A percentile compares a stretch with the other conserved stretches of the same genome.
phyloP scores from a whole-genome alignment of 225 moss, liverwort and hornwort species.

The Ulota crispa region DNA sequence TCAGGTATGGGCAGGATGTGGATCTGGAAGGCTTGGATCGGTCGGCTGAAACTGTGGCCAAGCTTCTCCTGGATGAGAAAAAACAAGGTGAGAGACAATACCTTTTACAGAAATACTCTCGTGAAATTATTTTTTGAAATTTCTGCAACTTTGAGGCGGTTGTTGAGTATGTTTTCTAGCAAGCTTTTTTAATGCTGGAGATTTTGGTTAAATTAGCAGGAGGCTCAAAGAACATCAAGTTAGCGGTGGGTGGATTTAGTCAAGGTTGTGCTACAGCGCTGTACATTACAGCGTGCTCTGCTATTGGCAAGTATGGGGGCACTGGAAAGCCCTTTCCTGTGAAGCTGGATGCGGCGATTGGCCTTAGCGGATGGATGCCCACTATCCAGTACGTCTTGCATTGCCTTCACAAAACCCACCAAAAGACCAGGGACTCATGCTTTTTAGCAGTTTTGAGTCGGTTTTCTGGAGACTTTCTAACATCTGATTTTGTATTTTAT shows the following conservation, averaged over 20 bases:
- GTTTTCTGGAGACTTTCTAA: not conserved
- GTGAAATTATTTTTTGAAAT: not conserved
- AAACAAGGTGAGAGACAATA: conserved; percentile 33
- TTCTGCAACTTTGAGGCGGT: not conserved
- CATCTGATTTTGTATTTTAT: not conserved
- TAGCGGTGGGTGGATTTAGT: conserved; percentile 60
- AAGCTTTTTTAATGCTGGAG: not conserved
- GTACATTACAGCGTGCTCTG: conserved; percentile 50
- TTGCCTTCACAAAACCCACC: not conserved
- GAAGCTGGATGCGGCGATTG: conserved; percentile 58
- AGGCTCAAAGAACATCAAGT: conserved; percentile 39
- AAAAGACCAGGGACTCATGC: not conserved
- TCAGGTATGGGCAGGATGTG: conserved; percentile 55
- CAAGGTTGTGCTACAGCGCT: conserved; percentile 63
- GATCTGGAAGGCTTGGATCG: conserved; percentile 56
- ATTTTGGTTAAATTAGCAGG: conserved; percentile 25
- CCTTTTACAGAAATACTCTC: not conserved
- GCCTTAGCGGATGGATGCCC: conserved; percentile 64
- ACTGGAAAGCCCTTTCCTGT: conserved; percentile 52
- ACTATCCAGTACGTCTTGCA: conserved; percentile 45
- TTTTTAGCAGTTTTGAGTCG: not conserved
- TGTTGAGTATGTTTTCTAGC: not conserved
- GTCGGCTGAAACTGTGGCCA: conserved; percentile 53
- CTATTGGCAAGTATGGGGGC: conserved; percentile 55
- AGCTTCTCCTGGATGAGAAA: conserved; percentile 47